phyloP scores from a whole-genome alignment of 805 yeast species.

The Phaffomyces opuntiae region DNA sequence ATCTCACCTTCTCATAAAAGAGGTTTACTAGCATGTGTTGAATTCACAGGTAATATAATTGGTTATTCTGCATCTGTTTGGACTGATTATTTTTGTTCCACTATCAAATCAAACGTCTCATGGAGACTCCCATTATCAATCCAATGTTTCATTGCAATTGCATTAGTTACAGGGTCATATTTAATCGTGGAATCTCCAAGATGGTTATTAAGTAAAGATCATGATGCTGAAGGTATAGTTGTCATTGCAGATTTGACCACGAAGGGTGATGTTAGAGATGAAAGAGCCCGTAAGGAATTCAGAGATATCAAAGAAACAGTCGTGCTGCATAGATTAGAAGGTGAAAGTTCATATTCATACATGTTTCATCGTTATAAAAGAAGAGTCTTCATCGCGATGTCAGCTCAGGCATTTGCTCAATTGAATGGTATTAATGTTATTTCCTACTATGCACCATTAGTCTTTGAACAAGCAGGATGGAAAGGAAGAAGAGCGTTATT shows the following conservation, averaged over 20 bases:
- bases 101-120: constrained; percentile 48
- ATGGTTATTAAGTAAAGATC: constrained; percentile 81
- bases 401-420: constrained; percentile 89
- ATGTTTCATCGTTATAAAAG: constrained; percentile 72
- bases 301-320: constrained; percentile 78
- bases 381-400: constrained; percentile 81
- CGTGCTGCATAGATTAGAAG: constrained; percentile 69
- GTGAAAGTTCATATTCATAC: constrained; percentile 65
- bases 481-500: constrained; percentile 77
- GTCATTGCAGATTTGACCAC: constrained; percentile 81
- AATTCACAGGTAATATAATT: constrained; percentile 77
- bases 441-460: constrained; percentile 88
- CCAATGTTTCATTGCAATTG: constrained; percentile 67
- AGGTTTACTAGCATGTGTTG: constrained; percentile 80
- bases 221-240: constrained; percentile 72
- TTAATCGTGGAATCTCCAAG: constrained; percentile 84
- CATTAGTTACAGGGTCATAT: constrained; percentile 66
- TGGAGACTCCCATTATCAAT: constrained; percentile 78
- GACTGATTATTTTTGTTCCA: constrained; percentile 77
- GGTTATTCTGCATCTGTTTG: constrained; percentile 83
- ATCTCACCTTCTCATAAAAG: constrained; percentile 83
- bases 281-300: constrained; percentile 63
- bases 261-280: constrained; percentile 67
- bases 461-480: constrained; percentile 96
- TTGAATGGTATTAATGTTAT: constrained; percentile 90